Evolutionary conservation across 257 asterid genomes (phyloP), one percentile per base, ranked within the genome.

Genomic region (Prunella vulgaris): DNA sequence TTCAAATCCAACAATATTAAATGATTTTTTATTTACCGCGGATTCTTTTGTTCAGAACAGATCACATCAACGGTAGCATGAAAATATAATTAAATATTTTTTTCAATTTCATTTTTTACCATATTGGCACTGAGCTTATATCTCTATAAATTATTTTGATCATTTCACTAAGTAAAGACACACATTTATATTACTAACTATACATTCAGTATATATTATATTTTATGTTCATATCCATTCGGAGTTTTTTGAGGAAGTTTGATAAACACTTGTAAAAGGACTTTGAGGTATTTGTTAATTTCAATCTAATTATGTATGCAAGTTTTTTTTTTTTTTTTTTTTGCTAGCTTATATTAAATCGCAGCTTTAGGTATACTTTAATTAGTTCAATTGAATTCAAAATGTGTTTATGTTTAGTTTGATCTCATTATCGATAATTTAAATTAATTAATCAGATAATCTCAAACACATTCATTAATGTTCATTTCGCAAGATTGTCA

Each of bases 1-100:
- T 69, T 60, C 53, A 69, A 69, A 75, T 56, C 33, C 5, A 7
- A 10, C 61, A 35, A 35, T 35, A 68, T 61, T 75, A 46, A 75
- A 28, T 68, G 15, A 27, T 10, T 61, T 25, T 51, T 37, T 18
- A 1, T 20, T 52, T 48, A 53, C 14, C 5, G 22, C 28, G 64
- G 79, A 60, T 74, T 58, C 70, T 64, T n/a, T 24, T 18, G 25
- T 30, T 15, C 38, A 28, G 14, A 32, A 20, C 54, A 60, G 71
- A 69, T 68, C 53, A 52, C 53, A 18, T 9, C 15, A 75, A 53
- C 61, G 68, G 58, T 44, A 54, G 24, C 12, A 24, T 28, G 66
- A 21, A 69, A 68, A 37, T 6, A 3, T 40, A 13, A 53, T 62
- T 69, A 76, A 69, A 69, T 75, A 12, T 27, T 44, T 52, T 56